These are phyloP conservation scores for Hansenula sp. DNA, from an alignment of 1,139 yeast species.

Conservation along the genomic window DNA sequence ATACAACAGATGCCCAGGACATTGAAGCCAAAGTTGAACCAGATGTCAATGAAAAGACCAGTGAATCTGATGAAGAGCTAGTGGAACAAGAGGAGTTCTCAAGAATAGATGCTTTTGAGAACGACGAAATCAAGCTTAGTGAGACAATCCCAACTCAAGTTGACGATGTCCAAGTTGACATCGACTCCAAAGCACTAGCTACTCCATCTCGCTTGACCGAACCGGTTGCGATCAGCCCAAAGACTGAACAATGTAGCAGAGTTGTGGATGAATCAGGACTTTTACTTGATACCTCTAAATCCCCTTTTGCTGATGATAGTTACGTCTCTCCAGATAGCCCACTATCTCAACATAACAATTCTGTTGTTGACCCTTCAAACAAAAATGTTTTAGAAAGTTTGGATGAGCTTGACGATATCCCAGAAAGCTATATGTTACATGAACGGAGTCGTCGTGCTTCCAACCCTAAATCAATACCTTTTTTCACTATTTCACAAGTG, in stretches of 20 bases:
- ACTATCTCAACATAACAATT: conserved; percentile 10
- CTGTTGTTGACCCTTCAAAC: conserved; percentile 1
- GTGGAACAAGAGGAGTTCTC: conserved; percentile 17
- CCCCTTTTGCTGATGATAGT: conserved; percentile 20
- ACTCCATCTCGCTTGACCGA: conserved; percentile 43
- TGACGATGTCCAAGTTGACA: background rate
- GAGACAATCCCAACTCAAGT: background rate
- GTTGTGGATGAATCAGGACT: conserved; percentile 22
- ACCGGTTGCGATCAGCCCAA: conserved; percentile 39
- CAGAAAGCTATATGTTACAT: background rate
- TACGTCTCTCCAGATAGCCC: conserved; percentile 19
- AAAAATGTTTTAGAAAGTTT: conserved; percentile 5
- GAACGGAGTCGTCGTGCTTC: background rate
- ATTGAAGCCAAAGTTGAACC: background rate
- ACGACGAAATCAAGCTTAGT: background rate
- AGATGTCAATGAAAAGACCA: background rate
- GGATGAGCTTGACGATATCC: conserved; percentile 7
- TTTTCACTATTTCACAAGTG: conserved; percentile 32
- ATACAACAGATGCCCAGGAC: background rate
- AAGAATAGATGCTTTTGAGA: conserved; percentile 17
- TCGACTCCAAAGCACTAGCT: conserved; percentile 4
- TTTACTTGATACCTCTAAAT: conserved; percentile 21
- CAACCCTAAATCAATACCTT: conserved; percentile 22
- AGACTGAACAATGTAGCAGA: conserved; percentile 34
- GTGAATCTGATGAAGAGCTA: conserved; percentile 6